Evolutionary conservation across 2,329 filamentous ascomycete genomes (phyloP).

Genomic region (Fusarium bactridioides): DNA sequence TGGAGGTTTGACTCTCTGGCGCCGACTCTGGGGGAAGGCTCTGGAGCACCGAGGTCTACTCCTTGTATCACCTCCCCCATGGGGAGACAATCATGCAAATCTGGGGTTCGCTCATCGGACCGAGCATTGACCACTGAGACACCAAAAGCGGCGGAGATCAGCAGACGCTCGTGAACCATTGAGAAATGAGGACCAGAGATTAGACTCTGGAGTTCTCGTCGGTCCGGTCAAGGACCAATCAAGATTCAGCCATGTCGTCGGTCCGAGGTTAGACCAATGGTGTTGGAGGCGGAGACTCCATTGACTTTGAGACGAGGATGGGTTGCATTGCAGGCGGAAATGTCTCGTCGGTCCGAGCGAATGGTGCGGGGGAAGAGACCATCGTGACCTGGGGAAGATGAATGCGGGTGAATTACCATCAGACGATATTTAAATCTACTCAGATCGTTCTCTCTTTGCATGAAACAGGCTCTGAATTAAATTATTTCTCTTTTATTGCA

Average conservation of each 20-base stretch:
- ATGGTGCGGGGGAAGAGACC: background rate
- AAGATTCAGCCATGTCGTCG: background rate
- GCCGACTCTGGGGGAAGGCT: too few species aligned
- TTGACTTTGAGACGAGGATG: background rate
- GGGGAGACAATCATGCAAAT: conserved; percentile 8
- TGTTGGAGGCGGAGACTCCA: background rate
- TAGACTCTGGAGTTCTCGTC: background rate
- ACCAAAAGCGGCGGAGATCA: background rate
- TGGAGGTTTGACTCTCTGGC: background rate
- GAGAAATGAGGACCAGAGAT: background rate
- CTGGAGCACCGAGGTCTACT: background rate
- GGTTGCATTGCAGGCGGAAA: background rate
- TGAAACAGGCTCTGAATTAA: accelerated
- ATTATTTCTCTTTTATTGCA: accelerated
- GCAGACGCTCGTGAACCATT: background rate
- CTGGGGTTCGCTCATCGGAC: conserved; percentile 18
- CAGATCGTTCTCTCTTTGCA: background rate
- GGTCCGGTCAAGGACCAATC: conserved; percentile 32
- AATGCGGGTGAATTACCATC: background rate
- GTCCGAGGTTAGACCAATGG: conserved; percentile 28
- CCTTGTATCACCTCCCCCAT: conserved; percentile 2
- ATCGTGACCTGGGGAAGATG: background rate
- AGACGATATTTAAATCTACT: background rate
- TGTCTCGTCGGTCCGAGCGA: conserved; percentile 22
- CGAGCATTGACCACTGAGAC: background rate